Evolutionary conservation across 169 alveolate genomes (phyloP).

Genomic region (Eimeria falciformis): DNA sequence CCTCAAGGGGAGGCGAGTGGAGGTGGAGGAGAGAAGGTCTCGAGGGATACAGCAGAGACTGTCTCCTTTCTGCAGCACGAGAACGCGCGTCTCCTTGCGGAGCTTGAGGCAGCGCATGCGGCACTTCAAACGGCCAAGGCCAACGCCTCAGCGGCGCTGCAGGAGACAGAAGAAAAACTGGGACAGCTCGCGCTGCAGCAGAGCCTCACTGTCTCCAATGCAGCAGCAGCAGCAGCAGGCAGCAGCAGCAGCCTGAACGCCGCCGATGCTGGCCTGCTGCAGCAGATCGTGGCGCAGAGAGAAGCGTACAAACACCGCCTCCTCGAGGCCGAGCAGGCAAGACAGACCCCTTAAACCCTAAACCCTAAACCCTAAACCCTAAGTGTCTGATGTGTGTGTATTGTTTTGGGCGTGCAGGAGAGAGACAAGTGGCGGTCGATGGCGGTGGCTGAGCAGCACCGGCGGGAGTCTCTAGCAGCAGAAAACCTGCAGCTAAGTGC

Average conservation of each 20-base stretch:
- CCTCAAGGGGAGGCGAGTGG: too few species aligned
- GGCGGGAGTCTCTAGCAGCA: slow-evolving; percentile 10
- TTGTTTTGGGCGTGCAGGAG: slow-evolving; percentile 16
- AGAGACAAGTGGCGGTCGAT: slow-evolving; percentile 12
- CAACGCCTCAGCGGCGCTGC: neutral
- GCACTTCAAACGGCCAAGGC: neutral
- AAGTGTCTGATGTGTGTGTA: neutral
- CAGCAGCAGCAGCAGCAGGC: neutral
- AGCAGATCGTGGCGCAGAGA: neutral
- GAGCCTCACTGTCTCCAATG: neutral
- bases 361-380: neutral
- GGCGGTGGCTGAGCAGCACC: neutral
- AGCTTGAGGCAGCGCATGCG: neutral
- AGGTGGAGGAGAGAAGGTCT: too few species aligned
- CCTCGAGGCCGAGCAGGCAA: neutral
- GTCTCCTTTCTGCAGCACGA: neutral
- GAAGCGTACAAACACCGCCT: neutral
- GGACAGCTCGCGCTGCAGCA: neutral
- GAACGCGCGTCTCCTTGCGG: neutral
- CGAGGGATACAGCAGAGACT: too few species aligned
- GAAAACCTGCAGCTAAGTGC: neutral
- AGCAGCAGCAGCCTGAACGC: neutral
- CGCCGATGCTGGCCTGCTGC: neutral
- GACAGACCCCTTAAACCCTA: neutral
- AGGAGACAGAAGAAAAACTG: too few species aligned